Evolutionary conservation across 1,284 basidiomycete species (phyloP), one percentile per base, ranked within the genome.

Genomic region (Naganishia sp.): DNA sequence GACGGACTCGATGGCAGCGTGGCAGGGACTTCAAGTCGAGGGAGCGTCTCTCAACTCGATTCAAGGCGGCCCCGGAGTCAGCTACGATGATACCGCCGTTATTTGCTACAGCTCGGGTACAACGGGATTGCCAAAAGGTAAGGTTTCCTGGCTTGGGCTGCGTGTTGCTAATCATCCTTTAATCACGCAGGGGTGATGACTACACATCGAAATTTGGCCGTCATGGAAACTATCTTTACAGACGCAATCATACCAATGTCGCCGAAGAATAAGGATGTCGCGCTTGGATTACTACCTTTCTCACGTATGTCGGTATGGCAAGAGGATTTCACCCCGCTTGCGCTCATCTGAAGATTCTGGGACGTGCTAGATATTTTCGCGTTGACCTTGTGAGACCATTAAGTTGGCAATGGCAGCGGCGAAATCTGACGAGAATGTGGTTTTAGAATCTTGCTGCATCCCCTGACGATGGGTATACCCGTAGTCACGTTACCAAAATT

Each of bases 401-500:
- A 2, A 39, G 36, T 2, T 39, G 36, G 13, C 13, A 39, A 10
- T 39, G 36, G 36, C 36, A 39, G 36, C 36, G 36, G 36, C 36
- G 36, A 39, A 39, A 39, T 10, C 31, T 18, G n/a, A 60, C 21
- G 39, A 33, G 18, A 23, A 10, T 42, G 36, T 39, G 15, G 25
- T 25, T 9, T 18, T 23, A 68, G 68, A 39, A 77, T 87, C 3
- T 71, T 92, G 0, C 83, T 87, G 54, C 85, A 86, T 67, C 86
- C 88, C 0, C 76, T 91, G 61, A 78, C 82, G 2, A 73, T 79
- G 6, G 88, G 88, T 1, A 77, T 84, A 0, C 84, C 88, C 0
- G 81, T 87, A 3, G 84, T 92, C 44, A 78, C 95, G 55, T 84
- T 90, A 74, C 81, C 86, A 0, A 85, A 85, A 18, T 94, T 92